Evolutionary conservation across 2,329 filamentous ascomycete genomes (phyloP).

Genomic region (Lizonia empirigonia): DNA sequence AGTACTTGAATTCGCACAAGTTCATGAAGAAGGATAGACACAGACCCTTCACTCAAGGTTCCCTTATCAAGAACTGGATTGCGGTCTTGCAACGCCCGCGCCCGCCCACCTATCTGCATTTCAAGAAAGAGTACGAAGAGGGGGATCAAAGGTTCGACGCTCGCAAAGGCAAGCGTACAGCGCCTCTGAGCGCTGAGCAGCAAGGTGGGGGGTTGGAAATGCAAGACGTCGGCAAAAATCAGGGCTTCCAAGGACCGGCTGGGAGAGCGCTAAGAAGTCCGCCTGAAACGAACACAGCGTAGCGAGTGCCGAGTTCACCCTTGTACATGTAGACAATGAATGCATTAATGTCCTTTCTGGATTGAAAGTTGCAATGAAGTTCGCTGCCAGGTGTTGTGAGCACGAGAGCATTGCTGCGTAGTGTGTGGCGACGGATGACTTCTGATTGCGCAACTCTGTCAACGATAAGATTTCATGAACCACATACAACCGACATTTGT

Average conservation of each 20-base stretch:
- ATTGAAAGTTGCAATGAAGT: neutral
- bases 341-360: neutral
- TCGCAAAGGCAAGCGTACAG: constrained; percentile 58
- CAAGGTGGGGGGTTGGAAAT: constrained; percentile 71
- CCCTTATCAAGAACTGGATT: constrained; percentile 76
- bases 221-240: constrained; percentile 55
- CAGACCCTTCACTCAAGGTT: constrained; percentile 83
- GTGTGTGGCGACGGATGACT: neutral
- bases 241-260: constrained; percentile 45
- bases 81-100: constrained; percentile 82
- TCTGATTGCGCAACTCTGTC: neutral
- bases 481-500: neutral
- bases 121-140: constrained; percentile 75
- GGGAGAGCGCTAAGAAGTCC: constrained; percentile 26
- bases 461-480: neutral
- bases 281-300: constrained; percentile 17
- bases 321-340: constrained; percentile 11
- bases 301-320: constrained; percentile 10
- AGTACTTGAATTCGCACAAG: constrained; percentile 96
- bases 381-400: neutral
- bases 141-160: constrained; percentile 84
- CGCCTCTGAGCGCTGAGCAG: constrained; percentile 57
- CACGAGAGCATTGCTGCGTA: neutral
- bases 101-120: constrained; percentile 84
- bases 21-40: constrained; percentile 92